Evolutionary conservation across 2,329 filamentous ascomycete genomes (phyloP).

Genomic region (Hortaea werneckii): DNA sequence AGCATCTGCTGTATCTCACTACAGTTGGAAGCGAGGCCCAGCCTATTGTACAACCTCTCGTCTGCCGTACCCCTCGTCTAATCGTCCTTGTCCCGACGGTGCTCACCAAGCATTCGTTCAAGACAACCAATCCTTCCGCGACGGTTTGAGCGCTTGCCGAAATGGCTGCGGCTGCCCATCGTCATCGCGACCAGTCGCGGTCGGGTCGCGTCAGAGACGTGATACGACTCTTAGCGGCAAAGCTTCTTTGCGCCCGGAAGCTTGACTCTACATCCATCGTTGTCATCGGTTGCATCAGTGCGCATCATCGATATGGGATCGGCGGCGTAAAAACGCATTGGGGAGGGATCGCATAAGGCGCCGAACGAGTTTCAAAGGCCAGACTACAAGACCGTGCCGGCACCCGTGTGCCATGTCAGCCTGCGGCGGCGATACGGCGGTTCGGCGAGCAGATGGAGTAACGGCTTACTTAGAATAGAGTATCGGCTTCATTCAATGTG

Average conservation of each 20-base stretch:
- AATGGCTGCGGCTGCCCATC: background rate
- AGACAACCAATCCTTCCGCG: background rate
- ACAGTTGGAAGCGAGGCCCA: no score
- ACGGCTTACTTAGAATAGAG: no score
- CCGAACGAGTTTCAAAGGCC: background rate
- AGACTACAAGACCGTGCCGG: background rate
- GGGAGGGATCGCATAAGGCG: background rate
- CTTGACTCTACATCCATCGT: background rate
- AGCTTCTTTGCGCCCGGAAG: background rate
- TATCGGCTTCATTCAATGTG: background rate
- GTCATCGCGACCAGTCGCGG: background rate
- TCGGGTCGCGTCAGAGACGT: background rate
- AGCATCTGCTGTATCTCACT: no score
- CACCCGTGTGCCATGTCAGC: background rate
- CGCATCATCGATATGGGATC: no score
- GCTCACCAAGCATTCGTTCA: no score
- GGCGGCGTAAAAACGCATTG: no score
- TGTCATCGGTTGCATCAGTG: background rate
- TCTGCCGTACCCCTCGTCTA: no score
- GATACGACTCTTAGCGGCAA: background rate
- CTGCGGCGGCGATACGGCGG: background rate
- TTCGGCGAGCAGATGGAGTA: background rate
- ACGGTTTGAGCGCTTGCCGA: background rate
- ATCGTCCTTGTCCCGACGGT: no score
- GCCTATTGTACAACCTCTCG: no score